Conservation (phyloP, 108 stramenopile genomes). For the Fistulifera pelliculosa region DNA sequence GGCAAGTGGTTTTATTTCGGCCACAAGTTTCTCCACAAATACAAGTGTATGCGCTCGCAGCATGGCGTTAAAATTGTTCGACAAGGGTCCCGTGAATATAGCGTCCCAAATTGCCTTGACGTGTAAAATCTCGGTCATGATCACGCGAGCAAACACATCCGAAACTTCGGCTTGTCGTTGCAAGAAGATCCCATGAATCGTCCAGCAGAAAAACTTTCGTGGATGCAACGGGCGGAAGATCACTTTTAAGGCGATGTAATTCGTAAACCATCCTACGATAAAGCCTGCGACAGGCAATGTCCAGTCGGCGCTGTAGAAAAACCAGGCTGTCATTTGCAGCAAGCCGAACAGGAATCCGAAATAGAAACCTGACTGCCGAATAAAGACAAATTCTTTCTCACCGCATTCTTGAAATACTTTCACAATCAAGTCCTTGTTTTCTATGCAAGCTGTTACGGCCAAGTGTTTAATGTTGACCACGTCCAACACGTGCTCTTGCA, state of each 20-base stretch:
- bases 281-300: constrained; percentile 62
- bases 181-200: constrained; percentile 87
- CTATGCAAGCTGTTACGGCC: constrained; percentile 74
- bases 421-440: constrained; percentile 80
- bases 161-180: constrained; percentile 87
- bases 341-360: constrained; percentile 92
- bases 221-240: constrained; percentile 89
- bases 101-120: constrained; percentile 63
- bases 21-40: constrained; percentile 64
- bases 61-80: constrained; percentile 73
- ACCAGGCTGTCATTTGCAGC: constrained; percentile 81
- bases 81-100: constrained; percentile 72
- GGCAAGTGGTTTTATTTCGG: constrained; percentile 74
- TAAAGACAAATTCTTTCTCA: constrained; percentile 87
- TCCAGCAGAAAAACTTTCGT: constrained; percentile 41
- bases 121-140: constrained; percentile 42
- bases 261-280: constrained; percentile 87
- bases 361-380: constrained; percentile 80
- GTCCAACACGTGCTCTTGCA: constrained; percentile 73
- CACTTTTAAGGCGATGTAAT: constrained; percentile 89
- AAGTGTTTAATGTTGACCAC: constrained; percentile 86
- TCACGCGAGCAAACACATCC: constrained; percentile 56
- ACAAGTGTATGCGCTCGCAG: constrained; percentile 77
- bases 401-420: constrained; percentile 90
- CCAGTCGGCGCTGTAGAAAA: constrained; percentile 62